Evolutionary conservation across 2,329 filamentous ascomycete genomes (phyloP).

Genomic region (Fusarium protoensiforme): DNA sequence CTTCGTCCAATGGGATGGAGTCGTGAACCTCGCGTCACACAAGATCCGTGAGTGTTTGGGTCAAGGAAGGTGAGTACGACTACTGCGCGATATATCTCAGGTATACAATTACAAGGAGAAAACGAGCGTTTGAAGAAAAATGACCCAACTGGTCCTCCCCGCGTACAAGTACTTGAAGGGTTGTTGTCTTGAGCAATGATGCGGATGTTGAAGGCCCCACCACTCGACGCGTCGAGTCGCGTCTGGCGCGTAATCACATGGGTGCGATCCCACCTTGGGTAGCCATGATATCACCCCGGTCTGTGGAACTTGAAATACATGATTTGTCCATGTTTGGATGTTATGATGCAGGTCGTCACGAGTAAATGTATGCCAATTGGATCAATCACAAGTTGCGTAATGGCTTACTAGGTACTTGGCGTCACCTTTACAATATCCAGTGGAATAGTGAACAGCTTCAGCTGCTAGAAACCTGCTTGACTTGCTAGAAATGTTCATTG

Average conservation of each 20-base stretch:
- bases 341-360: not conserved
- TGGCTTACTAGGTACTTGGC: not conserved
- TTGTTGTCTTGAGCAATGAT: not conserved
- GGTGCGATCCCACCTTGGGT: not conserved
- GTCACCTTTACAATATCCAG: not conserved
- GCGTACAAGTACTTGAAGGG: not conserved
- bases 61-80: not conserved
- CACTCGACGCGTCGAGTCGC: constrained; percentile 28
- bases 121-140: not conserved
- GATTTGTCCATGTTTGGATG: not conserved
- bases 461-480: not conserved
- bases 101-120: not conserved
- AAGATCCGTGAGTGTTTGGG: not conserved
- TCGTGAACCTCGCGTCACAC: not conserved
- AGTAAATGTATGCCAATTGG: not conserved
- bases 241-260: constrained; percentile 34
- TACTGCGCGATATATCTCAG: not conserved
- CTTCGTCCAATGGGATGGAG: not conserved
- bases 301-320: not conserved
- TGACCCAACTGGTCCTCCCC: not conserved
- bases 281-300: constrained; percentile 29
- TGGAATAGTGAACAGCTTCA: not conserved
- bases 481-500: not conserved
- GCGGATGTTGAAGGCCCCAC: constrained; percentile 19
- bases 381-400: not conserved